Percentiles rank a stretch among this genome's conserved stretches.
phyloP scores from a whole-genome alignment of 345 rosid genomes.

The Lepidium aucheri region DNA sequence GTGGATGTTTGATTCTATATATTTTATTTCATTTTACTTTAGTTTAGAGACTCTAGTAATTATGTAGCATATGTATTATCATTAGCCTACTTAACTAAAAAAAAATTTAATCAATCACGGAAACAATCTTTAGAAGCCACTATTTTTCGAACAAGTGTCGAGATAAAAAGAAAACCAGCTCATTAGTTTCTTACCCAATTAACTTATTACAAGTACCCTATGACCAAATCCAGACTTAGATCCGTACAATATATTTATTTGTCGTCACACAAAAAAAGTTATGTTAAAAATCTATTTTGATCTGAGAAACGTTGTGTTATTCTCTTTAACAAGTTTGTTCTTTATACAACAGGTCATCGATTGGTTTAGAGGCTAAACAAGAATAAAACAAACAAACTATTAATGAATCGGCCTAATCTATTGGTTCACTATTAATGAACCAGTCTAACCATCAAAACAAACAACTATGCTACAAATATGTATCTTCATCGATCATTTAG shows the following conservation, averaged over 20 bases:
- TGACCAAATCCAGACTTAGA: conserved; percentile 24
- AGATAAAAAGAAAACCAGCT: conserved; percentile 18
- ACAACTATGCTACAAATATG: no score
- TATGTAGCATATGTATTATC: conserved; percentile 1
- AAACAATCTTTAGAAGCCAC: conserved; percentile 21
- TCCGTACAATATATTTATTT: conserved; percentile 24
- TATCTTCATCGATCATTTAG: no score
- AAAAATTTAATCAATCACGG: conserved; percentile 6
- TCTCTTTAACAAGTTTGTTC: no score
- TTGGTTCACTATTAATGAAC: no score
- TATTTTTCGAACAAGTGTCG: conserved; percentile 20
- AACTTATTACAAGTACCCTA: conserved; percentile 21
- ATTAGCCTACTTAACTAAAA: neutral
- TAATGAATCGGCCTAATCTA: no score
- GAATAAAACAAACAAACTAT: no score
- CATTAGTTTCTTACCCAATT: conserved; percentile 23
- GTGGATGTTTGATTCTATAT: neutral
- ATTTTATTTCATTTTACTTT: conserved; percentile 5
- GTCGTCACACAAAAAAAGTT: conserved; percentile 15
- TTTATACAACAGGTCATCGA: no score
- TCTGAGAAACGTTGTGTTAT: no score
- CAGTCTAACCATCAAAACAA: no score
- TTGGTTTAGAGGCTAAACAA: no score
- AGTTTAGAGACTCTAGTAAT: conserved; percentile 3
- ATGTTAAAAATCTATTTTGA: no score